A percentile compares a stretch with the other conserved stretches of the same genome.
phyloP scores from a whole-genome alignment of 2,329 filamentous ascomycete species.

The Cadophora gregata region DNA sequence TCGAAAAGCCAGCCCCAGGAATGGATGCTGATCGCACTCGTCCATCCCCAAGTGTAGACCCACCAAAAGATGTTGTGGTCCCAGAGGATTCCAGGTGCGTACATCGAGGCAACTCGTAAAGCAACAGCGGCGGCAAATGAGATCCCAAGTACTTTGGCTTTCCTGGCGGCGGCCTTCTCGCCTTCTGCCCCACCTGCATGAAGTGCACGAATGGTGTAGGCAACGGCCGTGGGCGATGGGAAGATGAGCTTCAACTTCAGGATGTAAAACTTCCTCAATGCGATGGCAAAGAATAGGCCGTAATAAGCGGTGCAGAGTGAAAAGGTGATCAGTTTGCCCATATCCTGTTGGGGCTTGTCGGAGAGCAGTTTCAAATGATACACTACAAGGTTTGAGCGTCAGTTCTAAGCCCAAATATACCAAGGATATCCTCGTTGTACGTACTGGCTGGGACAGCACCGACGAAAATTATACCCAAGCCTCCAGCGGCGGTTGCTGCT shows the following conservation, averaged over 20 bases:
- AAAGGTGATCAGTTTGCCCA: not conserved
- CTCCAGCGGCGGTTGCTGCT: constrained; percentile 2
- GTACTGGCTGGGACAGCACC: constrained; percentile 13
- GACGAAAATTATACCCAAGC: constrained; percentile 10
- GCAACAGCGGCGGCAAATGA: not conserved
- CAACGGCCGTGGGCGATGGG: constrained; percentile 4
- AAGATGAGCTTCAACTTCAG: constrained; percentile 15
- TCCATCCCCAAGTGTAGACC: constrained; percentile 7
- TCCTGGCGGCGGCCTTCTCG: not conserved
- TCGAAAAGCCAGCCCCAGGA: constrained; percentile 14
- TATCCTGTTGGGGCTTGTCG: not conserved
- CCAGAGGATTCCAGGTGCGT: constrained; percentile 11
- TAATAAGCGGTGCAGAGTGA: constrained; percentile 2
- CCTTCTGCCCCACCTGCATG: constrained; percentile 3
- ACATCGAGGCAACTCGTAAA: not conserved
- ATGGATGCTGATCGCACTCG: not conserved
- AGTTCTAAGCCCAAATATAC: no score
- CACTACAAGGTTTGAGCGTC: not conserved
- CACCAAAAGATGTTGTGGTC: constrained; percentile 13
- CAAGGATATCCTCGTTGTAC: no score
- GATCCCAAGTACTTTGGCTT: not conserved
- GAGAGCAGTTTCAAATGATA: constrained; percentile 1
- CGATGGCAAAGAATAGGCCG: constrained; percentile 8
- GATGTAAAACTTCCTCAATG: constrained; percentile 15
- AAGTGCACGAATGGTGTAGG: constrained; percentile 11